These are phyloP conservation scores for Leccinum imitatum DNA, from an alignment of 768 basidiomycete species.

Conservation along the genomic window DNA sequence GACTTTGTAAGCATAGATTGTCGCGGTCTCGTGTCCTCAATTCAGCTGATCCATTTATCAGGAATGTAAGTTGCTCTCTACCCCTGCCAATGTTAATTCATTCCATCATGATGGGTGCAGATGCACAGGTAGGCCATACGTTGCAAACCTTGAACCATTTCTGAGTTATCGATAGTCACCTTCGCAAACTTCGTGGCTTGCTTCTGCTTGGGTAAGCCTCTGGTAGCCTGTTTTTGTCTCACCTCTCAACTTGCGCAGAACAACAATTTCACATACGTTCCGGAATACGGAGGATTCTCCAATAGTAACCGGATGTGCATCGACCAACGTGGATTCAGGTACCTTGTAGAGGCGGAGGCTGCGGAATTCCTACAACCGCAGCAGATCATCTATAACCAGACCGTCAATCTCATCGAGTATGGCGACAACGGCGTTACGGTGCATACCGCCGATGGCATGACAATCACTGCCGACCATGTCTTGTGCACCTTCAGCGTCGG, in stretches of 20 bases:
- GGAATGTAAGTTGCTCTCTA: constrained; percentile 28
- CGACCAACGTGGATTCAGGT: constrained; percentile 63
- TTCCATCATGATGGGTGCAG: constrained; percentile 6
- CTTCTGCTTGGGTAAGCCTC: constrained; percentile 56
- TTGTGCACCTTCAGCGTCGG: constrained; percentile 70
- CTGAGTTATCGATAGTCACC: constrained; percentile 51
- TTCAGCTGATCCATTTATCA: constrained; percentile 11
- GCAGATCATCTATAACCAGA: constrained; percentile 51
- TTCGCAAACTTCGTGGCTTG: constrained; percentile 61
- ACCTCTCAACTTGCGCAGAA: constrained; percentile 36
- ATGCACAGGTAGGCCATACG: constrained; percentile 25
- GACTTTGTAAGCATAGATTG: constrained; percentile 30
- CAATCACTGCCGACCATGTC: constrained; percentile 53
- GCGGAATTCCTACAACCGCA: constrained; percentile 46
- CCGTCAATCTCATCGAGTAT: constrained; percentile 48
- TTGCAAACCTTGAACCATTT: not conserved
- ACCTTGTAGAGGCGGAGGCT: constrained; percentile 59
- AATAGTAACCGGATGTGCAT: constrained; percentile 50
- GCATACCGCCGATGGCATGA: constrained; percentile 42
- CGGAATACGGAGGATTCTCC: constrained; percentile 57
- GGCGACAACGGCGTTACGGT: constrained; percentile 47
- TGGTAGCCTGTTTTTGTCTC: not conserved
- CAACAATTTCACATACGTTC: constrained; percentile 59
- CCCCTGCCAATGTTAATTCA: not conserved
- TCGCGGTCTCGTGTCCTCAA: not conserved